Evolutionary conservation across 768 basidiomycete species (phyloP), one percentile per base, ranked within the genome.

Genomic region (Dioszegia hungarica): DNA sequence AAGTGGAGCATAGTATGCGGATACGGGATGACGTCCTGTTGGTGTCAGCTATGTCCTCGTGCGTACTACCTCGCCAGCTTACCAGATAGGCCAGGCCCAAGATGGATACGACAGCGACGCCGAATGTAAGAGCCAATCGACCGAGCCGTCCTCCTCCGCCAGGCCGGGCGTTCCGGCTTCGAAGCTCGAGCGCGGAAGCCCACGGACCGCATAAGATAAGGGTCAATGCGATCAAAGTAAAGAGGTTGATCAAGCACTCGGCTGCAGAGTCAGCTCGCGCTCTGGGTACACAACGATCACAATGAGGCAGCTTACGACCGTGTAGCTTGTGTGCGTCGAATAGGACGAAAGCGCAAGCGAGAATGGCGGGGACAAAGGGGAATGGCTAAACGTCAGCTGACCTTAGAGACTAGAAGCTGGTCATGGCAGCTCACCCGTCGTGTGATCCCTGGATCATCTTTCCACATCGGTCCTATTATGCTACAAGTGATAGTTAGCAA

Each of bases 1-100:
- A 56, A 5, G 46, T 51, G 34, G 20, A 45, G 27, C 17, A 59
- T 27, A 1, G 60, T 39, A 24, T 60, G 47, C n/a, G 66, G 66
- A 6, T 40, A 25, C 5, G 63, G 25, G 12, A 62, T 55, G 41
- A 55, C 14, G 28, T 53, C 40, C 61, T 63, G 40, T 20, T n/a
- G 19, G 6, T 25, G 49, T 51, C 37, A 51, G 22, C 31, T 38
- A 9, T 5, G 28, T 4, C 29, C n/a, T 25, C 25, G 38, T 39
- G 11, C 49, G 20, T 47, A 6, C 1, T 37, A 36, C 3, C 11
- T 2, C 17, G 34, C 2, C 6, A 36, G 22, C 49, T 22, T 29
- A 51, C 49, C 5, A 44, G 22, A 22, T 47, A 31, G 12, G 24
- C 25, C 5, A 45, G 24, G 12, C 24, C n/a, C 12, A 40, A n/a